phyloP scores from a whole-genome alignment of 2,329 filamentous ascomycete genomes.

The Dothideomycetidae sp. region DNA sequence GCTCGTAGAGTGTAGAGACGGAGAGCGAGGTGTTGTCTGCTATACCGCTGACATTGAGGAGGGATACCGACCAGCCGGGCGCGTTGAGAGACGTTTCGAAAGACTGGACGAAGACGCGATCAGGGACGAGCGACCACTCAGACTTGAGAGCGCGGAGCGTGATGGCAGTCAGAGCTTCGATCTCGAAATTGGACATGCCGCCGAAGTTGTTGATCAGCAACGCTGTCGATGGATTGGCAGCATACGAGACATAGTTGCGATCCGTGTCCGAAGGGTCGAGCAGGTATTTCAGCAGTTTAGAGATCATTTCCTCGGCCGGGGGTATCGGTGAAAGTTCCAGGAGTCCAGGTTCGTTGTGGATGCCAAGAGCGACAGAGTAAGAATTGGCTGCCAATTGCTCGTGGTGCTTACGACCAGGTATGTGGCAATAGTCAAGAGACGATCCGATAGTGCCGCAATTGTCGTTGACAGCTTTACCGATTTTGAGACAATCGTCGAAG shows the following conservation, averaged over 20 bases:
- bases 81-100: constrained; percentile 42
- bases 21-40: constrained; percentile 27
- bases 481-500: constrained; percentile 32
- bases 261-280: constrained; percentile 34
- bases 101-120: constrained; percentile 33
- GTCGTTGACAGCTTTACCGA: constrained; percentile 30
- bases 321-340: constrained; percentile 35
- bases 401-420: constrained; percentile 37
- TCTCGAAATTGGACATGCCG: constrained; percentile 34
- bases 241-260: constrained; percentile 36
- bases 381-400: constrained; percentile 25
- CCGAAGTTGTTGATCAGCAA: constrained; percentile 38
- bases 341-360: constrained; percentile 38
- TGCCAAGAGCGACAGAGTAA: constrained; percentile 33
- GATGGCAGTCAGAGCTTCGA: constrained; percentile 34
- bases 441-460: constrained; percentile 38
- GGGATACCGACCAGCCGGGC: constrained; percentile 41
- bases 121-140: constrained; percentile 36
- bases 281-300: constrained; percentile 35
- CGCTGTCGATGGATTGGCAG: constrained; percentile 30
- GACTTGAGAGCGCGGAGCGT: constrained; percentile 27
- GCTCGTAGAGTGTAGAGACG: constrained; percentile 29
- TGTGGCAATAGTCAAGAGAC: constrained; percentile 39
- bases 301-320: constrained; percentile 33
- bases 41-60: constrained; percentile 38